These are phyloP conservation scores for Phialophora verrucosa DNA, from an alignment of 2,329 filamentous ascomycete genomes.

Conservation along the genomic window DNA sequence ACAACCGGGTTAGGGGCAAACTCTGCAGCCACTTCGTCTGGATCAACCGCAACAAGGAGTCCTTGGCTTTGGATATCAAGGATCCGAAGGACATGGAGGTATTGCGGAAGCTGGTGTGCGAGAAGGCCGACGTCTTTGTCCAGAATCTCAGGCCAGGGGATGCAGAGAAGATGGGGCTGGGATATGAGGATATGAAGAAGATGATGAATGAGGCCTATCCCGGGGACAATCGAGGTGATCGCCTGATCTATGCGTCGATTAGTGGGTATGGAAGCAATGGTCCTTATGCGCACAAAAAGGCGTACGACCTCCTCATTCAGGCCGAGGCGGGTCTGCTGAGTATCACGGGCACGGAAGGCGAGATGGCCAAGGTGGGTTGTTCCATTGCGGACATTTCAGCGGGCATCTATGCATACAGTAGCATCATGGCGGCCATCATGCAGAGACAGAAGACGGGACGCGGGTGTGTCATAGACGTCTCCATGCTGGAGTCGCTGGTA, in stretches of 20 bases:
- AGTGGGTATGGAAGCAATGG: constrained; percentile 60
- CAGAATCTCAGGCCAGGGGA: constrained; percentile 62
- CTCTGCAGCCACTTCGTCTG: constrained; percentile 62
- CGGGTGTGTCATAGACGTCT: constrained; percentile 60
- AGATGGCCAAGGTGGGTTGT: constrained; percentile 59
- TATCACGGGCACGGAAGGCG: constrained; percentile 54
- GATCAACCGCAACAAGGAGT: constrained; percentile 62
- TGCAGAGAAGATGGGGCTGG: constrained; percentile 55
- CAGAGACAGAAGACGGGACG: constrained; percentile 57
- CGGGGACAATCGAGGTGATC: constrained; percentile 45
- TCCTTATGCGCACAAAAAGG: constrained; percentile 61
- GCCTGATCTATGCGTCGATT: constrained; percentile 61
- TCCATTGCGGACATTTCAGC: constrained; percentile 63
- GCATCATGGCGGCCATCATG: constrained; percentile 58
- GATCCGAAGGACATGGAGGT: constrained; percentile 50
- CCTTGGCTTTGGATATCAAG: constrained; percentile 59
- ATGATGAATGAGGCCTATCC: constrained; percentile 35
- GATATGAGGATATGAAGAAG: constrained; percentile 50
- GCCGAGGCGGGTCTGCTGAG: constrained; percentile 61
- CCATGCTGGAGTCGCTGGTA: constrained; percentile 64
- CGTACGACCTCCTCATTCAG: constrained; percentile 62
- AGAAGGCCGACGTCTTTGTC: constrained; percentile 58
- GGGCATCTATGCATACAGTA: constrained; percentile 60
- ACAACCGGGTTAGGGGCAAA: constrained; percentile 55
- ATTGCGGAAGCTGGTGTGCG: constrained; percentile 51